Percentiles rank a stretch among this genome's conserved stretches.
Conservation (phyloP, 164 flowering plant genomes). For the Pachysandra terminalis region DNA sequence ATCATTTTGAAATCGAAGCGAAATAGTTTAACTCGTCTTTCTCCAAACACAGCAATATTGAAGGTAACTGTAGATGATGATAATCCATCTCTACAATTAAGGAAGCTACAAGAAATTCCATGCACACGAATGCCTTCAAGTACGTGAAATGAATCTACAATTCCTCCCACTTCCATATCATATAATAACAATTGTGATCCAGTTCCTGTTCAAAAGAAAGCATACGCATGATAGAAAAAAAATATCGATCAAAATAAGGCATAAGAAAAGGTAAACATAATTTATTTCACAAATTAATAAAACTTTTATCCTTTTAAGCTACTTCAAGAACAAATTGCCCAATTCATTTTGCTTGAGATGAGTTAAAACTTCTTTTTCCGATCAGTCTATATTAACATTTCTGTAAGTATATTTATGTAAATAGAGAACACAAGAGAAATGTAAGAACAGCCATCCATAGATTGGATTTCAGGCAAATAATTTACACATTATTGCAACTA, state of each 20-base stretch:
- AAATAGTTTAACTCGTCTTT: constrained; percentile 68
- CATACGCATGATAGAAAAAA: background rate
- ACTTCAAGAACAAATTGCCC: background rate
- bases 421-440: background rate
- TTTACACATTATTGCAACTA: background rate
- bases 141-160: constrained; percentile 48
- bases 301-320: too few relatives aligned
- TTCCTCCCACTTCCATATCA: constrained; percentile 43
- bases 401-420: too few relatives aligned
- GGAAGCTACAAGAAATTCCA: constrained; percentile 47
- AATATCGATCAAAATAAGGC: too few relatives aligned
- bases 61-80: constrained; percentile 24
- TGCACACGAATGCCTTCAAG: constrained; percentile 88
- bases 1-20: constrained; percentile 26
- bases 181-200: constrained; percentile 79
- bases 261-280: too few relatives aligned
- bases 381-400: background rate
- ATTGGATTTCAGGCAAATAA: background rate
- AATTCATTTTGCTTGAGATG: background rate
- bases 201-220: constrained; percentile 43
- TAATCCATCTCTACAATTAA: constrained; percentile 11
- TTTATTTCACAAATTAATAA: too few relatives aligned
- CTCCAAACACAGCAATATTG: constrained; percentile 66
- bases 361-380: background rate
- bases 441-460: background rate